Evolutionary conservation across 768 basidiomycete species (phyloP), one percentile per base, ranked within the genome.

Genomic region (Mrakia frigida): DNA sequence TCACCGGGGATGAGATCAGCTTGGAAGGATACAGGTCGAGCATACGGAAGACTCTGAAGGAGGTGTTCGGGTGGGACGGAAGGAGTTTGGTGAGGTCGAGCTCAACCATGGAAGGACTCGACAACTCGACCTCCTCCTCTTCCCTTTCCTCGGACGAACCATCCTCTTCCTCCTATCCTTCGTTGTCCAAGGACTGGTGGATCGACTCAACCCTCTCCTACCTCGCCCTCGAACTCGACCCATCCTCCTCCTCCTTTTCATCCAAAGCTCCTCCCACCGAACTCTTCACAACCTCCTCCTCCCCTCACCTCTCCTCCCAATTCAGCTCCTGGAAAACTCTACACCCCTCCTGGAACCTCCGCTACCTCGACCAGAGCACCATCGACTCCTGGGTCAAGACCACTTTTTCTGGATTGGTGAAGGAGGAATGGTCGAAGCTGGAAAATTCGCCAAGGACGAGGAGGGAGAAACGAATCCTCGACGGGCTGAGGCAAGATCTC

Each of bases 291-390:
- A 72, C 76, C 33, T 16, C 37, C 43, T 52, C 43, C 21, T 16
- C 33, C 18, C 5, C 33, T 33, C 35, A 67, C 11, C 70, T 77
- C 7, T 70, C 76, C 35, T 56, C 70, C n/a, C 76, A 77, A 23
- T 71, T 77, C 63, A 52, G 61, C 25, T 61, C 61, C 33, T 77
- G 76, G 76, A 73, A 63, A 31, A 71, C 35, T 23, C 63, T 56
- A 14, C 72, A 77, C 25, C 63, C 76, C 4, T 33, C 52, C 13
- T 73, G 35, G 41, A 23, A n/a, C 14, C 46, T 77, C 43, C 70
- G 71, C 39, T 77, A 68, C 52, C 70, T 77, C 50, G 67, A 69
- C 33, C 70, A 73, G 13, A 11, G 23, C 11, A 61, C 76, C 39
- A 41, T 77, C 28, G 72, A 77, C 39, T 28, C 11, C 11, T 77